phyloP scores from a whole-genome alignment of 106 monocot genomes.

The Iris macrosiphon region DNA sequence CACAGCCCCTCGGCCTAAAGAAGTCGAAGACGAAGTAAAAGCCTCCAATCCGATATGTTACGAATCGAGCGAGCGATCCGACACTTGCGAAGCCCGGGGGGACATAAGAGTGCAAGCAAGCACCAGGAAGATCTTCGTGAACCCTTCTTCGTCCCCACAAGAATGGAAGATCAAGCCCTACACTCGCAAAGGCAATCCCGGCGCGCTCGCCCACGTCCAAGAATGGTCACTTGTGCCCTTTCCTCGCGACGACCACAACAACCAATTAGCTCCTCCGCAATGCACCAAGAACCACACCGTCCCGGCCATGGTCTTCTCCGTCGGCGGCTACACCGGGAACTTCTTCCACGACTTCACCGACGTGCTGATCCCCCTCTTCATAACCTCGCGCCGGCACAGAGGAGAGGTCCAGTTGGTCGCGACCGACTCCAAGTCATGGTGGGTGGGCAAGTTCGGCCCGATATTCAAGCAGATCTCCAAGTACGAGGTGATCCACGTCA shows the following conservation, averaged over 20 bases:
- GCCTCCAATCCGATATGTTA: conserved; percentile 10
- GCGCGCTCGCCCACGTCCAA: conserved; percentile 13
- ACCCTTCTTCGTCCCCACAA: conserved; percentile 1
- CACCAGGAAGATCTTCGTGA: conserved; percentile 7
- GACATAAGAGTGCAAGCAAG: conserved; percentile 30
- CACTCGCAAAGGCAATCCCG: conserved; percentile 26
- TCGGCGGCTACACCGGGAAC: conserved; percentile 57
- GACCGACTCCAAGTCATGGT: conserved; percentile 38
- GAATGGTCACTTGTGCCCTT: conserved; percentile 25
- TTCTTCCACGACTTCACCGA: conserved; percentile 78
- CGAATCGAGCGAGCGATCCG: conserved; percentile 18
- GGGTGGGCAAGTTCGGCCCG: conserved; percentile 31
- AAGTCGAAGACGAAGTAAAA: conserved; percentile 9
- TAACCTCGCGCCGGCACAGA: conserved; percentile 26
- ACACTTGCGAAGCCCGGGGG: conserved; percentile 36
- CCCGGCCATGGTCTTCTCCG: conserved; percentile 53
- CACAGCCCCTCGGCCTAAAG: no score
- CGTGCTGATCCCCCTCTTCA: conserved; percentile 49
- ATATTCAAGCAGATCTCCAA: conserved; percentile 44
- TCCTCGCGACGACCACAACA: no score
- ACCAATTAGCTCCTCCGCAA: conserved; percentile 2
- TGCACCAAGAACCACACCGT: conserved; percentile 28
- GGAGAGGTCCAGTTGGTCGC: conserved; percentile 54
- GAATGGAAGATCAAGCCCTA: conserved; percentile 35
- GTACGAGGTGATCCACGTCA: conserved; percentile 37